phyloP scores from a whole-genome alignment of 1,284 basidiomycete genomes.

The Inonotus hispidus region DNA sequence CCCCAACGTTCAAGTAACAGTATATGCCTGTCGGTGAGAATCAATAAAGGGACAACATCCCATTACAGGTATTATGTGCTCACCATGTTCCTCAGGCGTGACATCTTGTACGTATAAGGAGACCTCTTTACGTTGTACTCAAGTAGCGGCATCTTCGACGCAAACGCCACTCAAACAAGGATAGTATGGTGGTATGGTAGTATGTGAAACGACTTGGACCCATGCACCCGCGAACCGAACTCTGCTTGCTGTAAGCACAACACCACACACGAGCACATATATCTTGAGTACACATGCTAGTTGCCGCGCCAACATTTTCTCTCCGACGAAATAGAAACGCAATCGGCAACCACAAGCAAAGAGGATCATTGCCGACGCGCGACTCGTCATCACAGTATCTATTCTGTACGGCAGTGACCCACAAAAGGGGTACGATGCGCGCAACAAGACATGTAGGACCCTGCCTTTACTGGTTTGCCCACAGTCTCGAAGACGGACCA shows the following conservation, averaged over 20 bases:
- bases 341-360: background rate
- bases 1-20: too few species aligned
- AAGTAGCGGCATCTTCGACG: too few species aligned
- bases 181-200: too few species aligned
- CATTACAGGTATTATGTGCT: too few species aligned
- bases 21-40: too few species aligned
- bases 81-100: too few species aligned
- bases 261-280: slow-evolving; percentile 36
- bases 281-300: slow-evolving; percentile 33
- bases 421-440: background rate
- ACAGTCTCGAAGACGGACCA: slow-evolving; percentile 27
- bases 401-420: background rate
- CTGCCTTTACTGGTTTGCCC: slow-evolving; percentile 37
- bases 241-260: slow-evolving; percentile 36
- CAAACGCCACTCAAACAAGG: too few species aligned
- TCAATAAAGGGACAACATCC: too few species aligned
- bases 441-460: slow-evolving; percentile 29
- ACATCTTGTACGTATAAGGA: too few species aligned
- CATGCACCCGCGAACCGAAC: too few species aligned
- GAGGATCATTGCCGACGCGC: background rate
- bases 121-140: too few species aligned
- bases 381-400: background rate
- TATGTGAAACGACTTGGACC: too few species aligned
- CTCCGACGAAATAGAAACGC: background rate
- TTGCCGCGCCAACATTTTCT: slow-evolving; percentile 16